Base-by-base conservation (phyloP, 768 basidiomycete genomes). In the Psilocybe azurescens region DNA sequence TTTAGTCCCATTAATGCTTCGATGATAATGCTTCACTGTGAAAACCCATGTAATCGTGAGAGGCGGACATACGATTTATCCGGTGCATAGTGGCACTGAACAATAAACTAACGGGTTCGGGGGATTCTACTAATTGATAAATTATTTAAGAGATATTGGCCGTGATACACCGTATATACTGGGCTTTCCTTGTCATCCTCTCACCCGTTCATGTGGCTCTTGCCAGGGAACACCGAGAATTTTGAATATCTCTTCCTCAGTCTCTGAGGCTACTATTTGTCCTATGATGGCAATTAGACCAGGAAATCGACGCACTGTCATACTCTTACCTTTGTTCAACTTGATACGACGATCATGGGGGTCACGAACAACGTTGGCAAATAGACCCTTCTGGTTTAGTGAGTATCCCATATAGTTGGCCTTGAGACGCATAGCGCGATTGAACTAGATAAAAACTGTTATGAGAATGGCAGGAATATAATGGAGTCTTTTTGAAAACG, bases 381-480 rank as follows among this genome's bases (percentile, higher is more conserved):
- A 95, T 5, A 98, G 75, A 0, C 95, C 95, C 50, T 86, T 84
- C 72, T 98, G 95, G 67, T 98, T 97, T 50, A 98, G 81, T 11
- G 90, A 91, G 74, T 88, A 94, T 0, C 94, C 93, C 71, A 89
- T 82, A 51, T 82, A 86, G 65, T 85, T 86, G 3, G 96, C 96
- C 74, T 95, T 94, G 68, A 90, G 74, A 32, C 95, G 86, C 73
- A 98, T 88, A 5, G 90, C 89, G 7, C 96, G 89, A 74, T 97
- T 97, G 76, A 97, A 97, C 93, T 95, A 29, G 10, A 41, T 38
- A 28, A 16, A 24, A 56, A 13, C 48, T 39, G 59, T 58, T 5
- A 39, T 16, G 1, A 18, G 18, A 32, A 54, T 39, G 11, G 7
- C 52, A 47, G 32, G 46, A 54, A 51, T 11, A 39, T 36, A 44